Evolutionary conservation across 345 rosid genomes (phyloP).

Genomic region (Heritiera fomes): DNA sequence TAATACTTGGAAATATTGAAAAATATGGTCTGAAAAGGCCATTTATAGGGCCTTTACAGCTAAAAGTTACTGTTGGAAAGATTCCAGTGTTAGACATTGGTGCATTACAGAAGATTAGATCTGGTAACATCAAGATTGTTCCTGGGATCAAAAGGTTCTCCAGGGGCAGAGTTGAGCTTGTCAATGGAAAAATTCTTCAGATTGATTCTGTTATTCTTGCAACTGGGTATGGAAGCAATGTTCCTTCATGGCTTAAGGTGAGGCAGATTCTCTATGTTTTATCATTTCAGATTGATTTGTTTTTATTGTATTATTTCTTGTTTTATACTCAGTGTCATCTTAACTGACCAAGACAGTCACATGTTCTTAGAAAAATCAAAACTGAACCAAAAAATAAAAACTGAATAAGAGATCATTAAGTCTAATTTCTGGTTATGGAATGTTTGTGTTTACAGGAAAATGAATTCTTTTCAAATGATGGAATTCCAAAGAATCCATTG

Average conservation of each 20-base stretch:
- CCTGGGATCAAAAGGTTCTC: conserved; percentile 66
- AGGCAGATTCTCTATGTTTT: conserved; percentile 5
- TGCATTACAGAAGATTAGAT: conserved; percentile 61
- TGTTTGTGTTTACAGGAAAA: conserved; percentile 49
- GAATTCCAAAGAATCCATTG: conserved; percentile 68
- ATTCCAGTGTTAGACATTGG: conserved; percentile 86
- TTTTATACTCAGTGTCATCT: background rate
- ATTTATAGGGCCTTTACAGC: conserved; percentile 56
- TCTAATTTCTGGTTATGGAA: background rate
- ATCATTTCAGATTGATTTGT: background rate
- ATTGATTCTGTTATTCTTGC: conserved; percentile 80
- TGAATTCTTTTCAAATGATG: conserved; percentile 76
- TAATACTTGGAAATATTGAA: conserved; percentile 60
- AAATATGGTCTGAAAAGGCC: conserved; percentile 76
- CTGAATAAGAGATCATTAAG: too few relatives aligned
- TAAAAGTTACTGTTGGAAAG: conserved; percentile 63
- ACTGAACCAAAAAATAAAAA: background rate
- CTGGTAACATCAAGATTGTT: conserved; percentile 70
- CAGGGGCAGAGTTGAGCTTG: conserved; percentile 57
- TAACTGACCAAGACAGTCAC: conserved; percentile 22
- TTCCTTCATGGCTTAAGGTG: conserved; percentile 92
- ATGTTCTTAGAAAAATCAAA: conserved; percentile 18
- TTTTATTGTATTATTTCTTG: background rate
- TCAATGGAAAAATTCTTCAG: conserved; percentile 55
- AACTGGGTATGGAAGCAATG: conserved; percentile 92